phyloP scores from a whole-genome alignment of 2,329 filamentous ascomycete species.

The Rutstroemia sp. region DNA sequence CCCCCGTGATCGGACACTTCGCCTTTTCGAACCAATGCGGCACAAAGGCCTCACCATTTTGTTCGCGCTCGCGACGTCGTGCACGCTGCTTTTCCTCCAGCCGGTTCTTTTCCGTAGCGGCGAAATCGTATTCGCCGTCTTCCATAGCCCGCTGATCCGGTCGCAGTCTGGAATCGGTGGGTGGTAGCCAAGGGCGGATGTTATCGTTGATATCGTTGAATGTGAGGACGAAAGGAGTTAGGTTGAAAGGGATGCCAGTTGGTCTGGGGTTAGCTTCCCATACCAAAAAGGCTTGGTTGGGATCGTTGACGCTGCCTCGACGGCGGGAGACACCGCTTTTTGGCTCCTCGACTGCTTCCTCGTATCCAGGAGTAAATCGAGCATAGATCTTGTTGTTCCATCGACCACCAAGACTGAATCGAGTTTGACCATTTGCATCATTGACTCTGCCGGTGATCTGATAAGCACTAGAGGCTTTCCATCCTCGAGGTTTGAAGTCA shows the following conservation, averaged over 20 bases:
- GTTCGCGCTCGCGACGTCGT: slow-evolving; percentile 65
- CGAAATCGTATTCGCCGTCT: slow-evolving; percentile 92
- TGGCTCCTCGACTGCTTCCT: slow-evolving; percentile 60
- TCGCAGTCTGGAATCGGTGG: slow-evolving; percentile 86
- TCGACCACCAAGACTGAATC: slow-evolving; percentile 83
- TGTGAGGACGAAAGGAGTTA: slow-evolving; percentile 91
- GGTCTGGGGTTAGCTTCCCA: slow-evolving; percentile 86
- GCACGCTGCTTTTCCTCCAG: slow-evolving; percentile 87
- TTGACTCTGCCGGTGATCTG: slow-evolving; percentile 81
- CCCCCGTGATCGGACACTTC: slow-evolving; percentile 71
- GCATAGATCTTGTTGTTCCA: slow-evolving; percentile 99
- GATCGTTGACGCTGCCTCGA: slow-evolving; percentile 50
- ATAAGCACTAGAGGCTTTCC: slow-evolving; percentile 90
- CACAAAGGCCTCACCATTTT: slow-evolving; percentile 69
- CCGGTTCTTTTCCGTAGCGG: slow-evolving; percentile 87
- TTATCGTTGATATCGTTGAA: slow-evolving; percentile 87
- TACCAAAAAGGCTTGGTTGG: slow-evolving; percentile 75
- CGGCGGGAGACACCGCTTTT: slow-evolving; percentile 33
- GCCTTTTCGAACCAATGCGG: slow-evolving; percentile 80
- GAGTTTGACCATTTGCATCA: slow-evolving; percentile 69
- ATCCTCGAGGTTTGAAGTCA: slow-evolving; percentile 92
- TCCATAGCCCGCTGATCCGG: slow-evolving; percentile 98
- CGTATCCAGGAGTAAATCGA: slow-evolving; percentile 83
- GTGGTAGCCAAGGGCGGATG: slow-evolving; percentile 70
- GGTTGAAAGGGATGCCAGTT: slow-evolving; percentile 84